Base-by-base conservation (phyloP, 495 filamentous ascomycete genomes). In the Xylaria flabelliformis region DNA sequence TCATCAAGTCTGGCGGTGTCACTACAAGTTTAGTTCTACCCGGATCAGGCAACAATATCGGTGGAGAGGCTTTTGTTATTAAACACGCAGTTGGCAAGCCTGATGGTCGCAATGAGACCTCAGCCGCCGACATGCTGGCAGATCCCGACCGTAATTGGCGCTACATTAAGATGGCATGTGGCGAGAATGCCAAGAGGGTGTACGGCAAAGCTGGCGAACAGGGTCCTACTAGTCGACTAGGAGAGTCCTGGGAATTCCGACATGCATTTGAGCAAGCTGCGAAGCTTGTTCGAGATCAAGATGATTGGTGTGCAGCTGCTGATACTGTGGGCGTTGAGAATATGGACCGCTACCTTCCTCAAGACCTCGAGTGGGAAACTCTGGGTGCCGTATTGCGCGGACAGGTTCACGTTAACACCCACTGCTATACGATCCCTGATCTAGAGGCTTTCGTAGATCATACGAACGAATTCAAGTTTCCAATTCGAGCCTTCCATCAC, bases 81-180 rank as follows among this genome's bases (percentile, higher is more conserved):
- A 92, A 91, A 82, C 88, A 89, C 71, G 82, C 85, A 29, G 80
- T 86, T n/a, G 82, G 82, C 6, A 78, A 76, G 68, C 73, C 77
- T 0, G 82, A 86, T 64, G 82, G 88, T 26, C 81, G 87, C 32
- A 83, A 87, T 65, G 86, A 89, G 74, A 84, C 82, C n/a, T 84
- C 83, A n/a, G 83, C 82, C 19, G 72, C 69, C 12, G 83, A 85
- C 69, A 74, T 86, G 79, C 75, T 86, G 19, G 84, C 84, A 19
- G 84, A 86, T 41, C 83, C 83, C 13, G 84, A 86, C 48, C 81
- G 80, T 29, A 84, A 77, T 63, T 86, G 84, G 84, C 79, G 87
- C 46, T 91, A 88, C 78, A 88, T 92, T 82, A 92, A 92, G 81
- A 92, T 92, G 90, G 90, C 90, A 1, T 91, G 90, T 64, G 90